Base-by-base conservation (phyloP, 23 red algal species). In the Agarophyton chilense region DNA sequence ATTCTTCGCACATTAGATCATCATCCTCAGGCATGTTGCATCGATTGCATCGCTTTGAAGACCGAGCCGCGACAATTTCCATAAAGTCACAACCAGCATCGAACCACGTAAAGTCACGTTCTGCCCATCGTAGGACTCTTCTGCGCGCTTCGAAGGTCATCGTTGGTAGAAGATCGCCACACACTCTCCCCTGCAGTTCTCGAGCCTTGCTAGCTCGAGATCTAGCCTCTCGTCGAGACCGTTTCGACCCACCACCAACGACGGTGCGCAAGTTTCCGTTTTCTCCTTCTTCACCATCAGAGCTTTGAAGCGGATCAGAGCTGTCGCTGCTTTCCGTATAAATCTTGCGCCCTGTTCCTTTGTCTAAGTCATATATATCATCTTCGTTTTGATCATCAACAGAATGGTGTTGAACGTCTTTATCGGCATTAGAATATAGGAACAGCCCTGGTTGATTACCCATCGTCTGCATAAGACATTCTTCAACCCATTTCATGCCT, bases 31-130 rank as follows among this genome's bases (percentile, higher is more conserved):
- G 35, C 61, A 36, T 46, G 62, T 66, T 61, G n/a, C 81, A 85
- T 5, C 58, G 81, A 42, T 25, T 24, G 61, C 81, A 85, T 29
- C 39, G 61, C 31, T 49, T 85, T 32, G 39, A 67, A 5, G 58
- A 19, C 22, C 58, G 26, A 29, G 51, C 47, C 8, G 45, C 81
- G 14, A 71, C 49, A 9, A 85, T 53, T 52, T 85, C 81, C 81
- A 85, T 85, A 19, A 85, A 68, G 32, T 85, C 81, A 29, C 18
- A 50, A 44, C 60, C 81, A 7, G 11, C 12, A 10, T 85, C 81
- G 21, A 85, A 85, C 81, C 81, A 85, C 36, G 81, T 61, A 28
- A 68, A 85, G 81, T 85, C 81, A 43, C 62, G 57, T 42, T 85
- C 81, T 35, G 81, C 81, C 81, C 81, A 85, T 36, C 58, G 58